phyloP scores from a whole-genome alignment of 345 rosid species.

The Moricandia moricandioides region DNA sequence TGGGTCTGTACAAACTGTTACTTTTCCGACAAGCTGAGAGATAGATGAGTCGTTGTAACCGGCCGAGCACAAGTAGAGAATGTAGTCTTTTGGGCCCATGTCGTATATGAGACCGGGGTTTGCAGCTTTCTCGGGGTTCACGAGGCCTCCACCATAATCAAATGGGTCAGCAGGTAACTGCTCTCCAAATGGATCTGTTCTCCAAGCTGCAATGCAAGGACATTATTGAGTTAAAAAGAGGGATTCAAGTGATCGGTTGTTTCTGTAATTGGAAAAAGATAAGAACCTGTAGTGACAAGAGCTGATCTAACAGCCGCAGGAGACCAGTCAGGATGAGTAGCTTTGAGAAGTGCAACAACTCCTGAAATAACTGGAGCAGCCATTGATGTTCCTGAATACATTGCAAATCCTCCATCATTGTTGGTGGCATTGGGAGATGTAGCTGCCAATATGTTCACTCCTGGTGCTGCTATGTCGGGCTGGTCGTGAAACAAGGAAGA shows the following conservation, averaged over 20 bases:
- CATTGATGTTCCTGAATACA: conserved; percentile 43
- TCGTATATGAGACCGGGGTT: conserved; percentile 64
- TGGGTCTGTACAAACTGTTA: conserved; percentile 27
- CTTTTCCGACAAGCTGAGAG: conserved; percentile 41
- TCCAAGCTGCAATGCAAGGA: conserved; percentile 34
- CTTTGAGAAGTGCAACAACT: conserved; percentile 44
- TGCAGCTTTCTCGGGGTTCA: conserved; percentile 53
- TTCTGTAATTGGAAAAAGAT: not conserved
- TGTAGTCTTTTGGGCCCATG: conserved; percentile 44
- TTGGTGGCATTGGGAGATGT: conserved; percentile 21
- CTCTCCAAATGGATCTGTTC: conserved; percentile 40
- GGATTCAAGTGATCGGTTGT: not conserved
- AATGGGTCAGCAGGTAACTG: conserved; percentile 50
- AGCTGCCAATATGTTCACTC: conserved; percentile 44
- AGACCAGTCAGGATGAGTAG: conserved; percentile 44
- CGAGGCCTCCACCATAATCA: conserved; percentile 60
- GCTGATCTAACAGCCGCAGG: conserved; percentile 51
- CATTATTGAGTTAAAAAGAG: not conserved
- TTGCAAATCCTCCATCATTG: conserved; percentile 11
- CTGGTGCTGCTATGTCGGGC: conserved; percentile 50
- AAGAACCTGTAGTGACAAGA: conserved; percentile 48
- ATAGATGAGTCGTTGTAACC: conserved; percentile 53
- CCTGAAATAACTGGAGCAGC: conserved; percentile 44
- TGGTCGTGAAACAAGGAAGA: not conserved
- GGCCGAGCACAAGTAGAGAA: conserved; percentile 49